phyloP scores from a whole-genome alignment of 2,329 filamentous ascomycete genomes.

The Neofusicoccum parvum region DNA sequence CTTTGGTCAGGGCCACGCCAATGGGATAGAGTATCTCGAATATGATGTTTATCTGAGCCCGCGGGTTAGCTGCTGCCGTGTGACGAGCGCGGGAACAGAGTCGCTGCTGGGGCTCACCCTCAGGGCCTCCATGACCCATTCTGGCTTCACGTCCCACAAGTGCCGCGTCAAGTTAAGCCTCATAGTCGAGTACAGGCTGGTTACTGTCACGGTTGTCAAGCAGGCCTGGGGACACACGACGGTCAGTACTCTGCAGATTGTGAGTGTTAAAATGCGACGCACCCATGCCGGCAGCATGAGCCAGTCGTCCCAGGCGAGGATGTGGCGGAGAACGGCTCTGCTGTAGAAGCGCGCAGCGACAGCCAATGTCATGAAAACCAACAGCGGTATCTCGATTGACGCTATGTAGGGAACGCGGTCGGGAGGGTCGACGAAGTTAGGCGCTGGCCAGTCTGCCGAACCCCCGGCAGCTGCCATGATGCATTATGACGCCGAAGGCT shows the following conservation, averaged over 20 bases:
- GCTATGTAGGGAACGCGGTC: slow-evolving; percentile 9
- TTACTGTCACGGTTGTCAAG: slow-evolving; percentile 1
- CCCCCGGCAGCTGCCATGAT: slow-evolving; percentile 8
- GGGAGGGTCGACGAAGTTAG: slow-evolving; percentile 21
- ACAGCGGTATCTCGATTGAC: slow-evolving; percentile 19
- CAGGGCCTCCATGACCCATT: slow-evolving; percentile 28
- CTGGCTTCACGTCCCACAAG: slow-evolving; percentile 32
- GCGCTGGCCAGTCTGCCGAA: slow-evolving; percentile 19
- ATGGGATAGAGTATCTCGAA: slow-evolving; percentile 40
- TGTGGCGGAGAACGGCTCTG: slow-evolving; percentile 28
- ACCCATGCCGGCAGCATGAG: slow-evolving; percentile 33
- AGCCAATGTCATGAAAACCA: slow-evolving; percentile 18
- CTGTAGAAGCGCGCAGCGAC: slow-evolving; percentile 28
- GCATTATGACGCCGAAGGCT: slow-evolving; percentile 12
- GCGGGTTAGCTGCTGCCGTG: neutral
- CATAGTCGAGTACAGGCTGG: slow-evolving; percentile 11
- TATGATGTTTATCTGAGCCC: slow-evolving; percentile 37
- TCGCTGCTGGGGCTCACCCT: slow-evolving; percentile 25
- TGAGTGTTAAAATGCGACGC: neutral
- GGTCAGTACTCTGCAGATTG: neutral
- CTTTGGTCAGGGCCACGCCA: slow-evolving; percentile 27
- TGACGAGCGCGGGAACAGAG: neutral
- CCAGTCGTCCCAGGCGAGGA: slow-evolving; percentile 30
- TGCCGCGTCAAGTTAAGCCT: slow-evolving; percentile 23
- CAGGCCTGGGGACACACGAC: neutral